Evolutionary conservation across 2,329 filamentous ascomycete species (phyloP), one percentile per base, ranked within the genome.

Genomic region (Penicillium griseofulvum): DNA sequence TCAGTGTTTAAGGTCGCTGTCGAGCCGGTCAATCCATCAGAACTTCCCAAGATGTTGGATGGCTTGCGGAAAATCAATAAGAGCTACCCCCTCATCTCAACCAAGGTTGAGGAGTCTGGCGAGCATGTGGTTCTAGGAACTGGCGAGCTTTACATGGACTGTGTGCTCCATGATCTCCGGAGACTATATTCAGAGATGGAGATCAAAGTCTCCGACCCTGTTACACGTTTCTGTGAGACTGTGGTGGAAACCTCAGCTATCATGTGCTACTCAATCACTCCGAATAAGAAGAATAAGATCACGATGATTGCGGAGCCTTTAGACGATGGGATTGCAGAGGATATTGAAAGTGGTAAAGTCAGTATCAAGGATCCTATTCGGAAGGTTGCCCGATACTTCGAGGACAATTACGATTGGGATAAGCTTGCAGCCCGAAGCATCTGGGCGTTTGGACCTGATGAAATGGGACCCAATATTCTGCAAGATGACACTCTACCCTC

Each of bases 111-210:
- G 72, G 94, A 99, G 75, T 97, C 91, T 1, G 94, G 94, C 48
- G 94, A 99, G 74, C 94, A 99, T 70, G 88, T 99, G 62, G 83
- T 99, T 44, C 83, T 99, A 5, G 94, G 94, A 24, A 99, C 94
- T 0, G 94, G 94, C 57, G 94, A 99, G 73, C 81, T 99, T n/a
- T 99, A 99, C 78, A 97, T 99, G 92, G 94, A 99, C 73, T 99
- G 94, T 68, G 93, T 99, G 4, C 81, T 99, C 43, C 94, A 99
- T 73, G 94, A 99, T 70, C 81, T 99, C 44, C 88, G 94, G 51
- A 85, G 87, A 38, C 76, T 97, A n/a, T 99, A 97, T 70, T 92
- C 94, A 14, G 93, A 97, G 68, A 99, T 99, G 94, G 94, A 99
- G 72, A 89, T 99, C 76, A 97, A 97, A 76, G 91, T 99, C 46